These are phyloP conservation scores for Termitomyces sp. DNA, from an alignment of 1,284 basidiomycete species.

Conservation along the genomic window DNA sequence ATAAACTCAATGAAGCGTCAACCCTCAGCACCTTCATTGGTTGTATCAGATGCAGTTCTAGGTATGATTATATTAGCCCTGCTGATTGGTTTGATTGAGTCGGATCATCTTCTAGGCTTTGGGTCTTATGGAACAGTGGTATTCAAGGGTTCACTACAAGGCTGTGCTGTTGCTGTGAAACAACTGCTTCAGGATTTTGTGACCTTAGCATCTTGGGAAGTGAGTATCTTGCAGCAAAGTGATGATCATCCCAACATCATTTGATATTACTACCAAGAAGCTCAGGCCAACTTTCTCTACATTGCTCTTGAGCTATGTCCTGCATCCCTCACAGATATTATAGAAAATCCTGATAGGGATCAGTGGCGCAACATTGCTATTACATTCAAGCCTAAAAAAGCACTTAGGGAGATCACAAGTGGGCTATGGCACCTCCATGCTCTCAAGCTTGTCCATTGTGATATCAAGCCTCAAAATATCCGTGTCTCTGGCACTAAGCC, in stretches of 20 bases:
- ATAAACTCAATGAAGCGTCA: slow-evolving; percentile 24
- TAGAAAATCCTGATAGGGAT: slow-evolving; percentile 72
- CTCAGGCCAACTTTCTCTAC: slow-evolving; percentile 89
- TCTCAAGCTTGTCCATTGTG: slow-evolving; percentile 94
- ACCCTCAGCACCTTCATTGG: slow-evolving; percentile 33
- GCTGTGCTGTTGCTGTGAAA: slow-evolving; percentile 95
- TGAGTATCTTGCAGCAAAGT: slow-evolving; percentile 89
- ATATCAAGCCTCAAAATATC: slow-evolving; percentile 99
- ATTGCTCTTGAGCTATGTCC: slow-evolving; percentile 97
- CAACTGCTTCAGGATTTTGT: slow-evolving; percentile 94
- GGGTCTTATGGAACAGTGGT: slow-evolving; percentile 98
- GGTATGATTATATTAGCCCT: slow-evolving; percentile 43
- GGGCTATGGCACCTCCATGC: slow-evolving; percentile 90
- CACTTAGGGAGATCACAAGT: slow-evolving; percentile 81
- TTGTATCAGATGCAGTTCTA: slow-evolving; percentile 75
- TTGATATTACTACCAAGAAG: slow-evolving; percentile 96
- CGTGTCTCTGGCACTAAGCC: slow-evolving; percentile 75
- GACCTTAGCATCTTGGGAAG: slow-evolving; percentile 91
- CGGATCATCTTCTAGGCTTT: slow-evolving; percentile 56
- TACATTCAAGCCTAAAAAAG: slow-evolving; percentile 83
- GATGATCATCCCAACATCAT: slow-evolving; percentile 99
- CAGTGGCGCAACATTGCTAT: slow-evolving; percentile 64
- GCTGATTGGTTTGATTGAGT: not conserved
- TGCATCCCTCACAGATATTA: slow-evolving; percentile 88
- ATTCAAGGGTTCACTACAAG: slow-evolving; percentile 90